These are phyloP conservation scores for Trebouxia sp. DNA, from an alignment of 139 green algal genomes.

Conservation along the genomic window DNA sequence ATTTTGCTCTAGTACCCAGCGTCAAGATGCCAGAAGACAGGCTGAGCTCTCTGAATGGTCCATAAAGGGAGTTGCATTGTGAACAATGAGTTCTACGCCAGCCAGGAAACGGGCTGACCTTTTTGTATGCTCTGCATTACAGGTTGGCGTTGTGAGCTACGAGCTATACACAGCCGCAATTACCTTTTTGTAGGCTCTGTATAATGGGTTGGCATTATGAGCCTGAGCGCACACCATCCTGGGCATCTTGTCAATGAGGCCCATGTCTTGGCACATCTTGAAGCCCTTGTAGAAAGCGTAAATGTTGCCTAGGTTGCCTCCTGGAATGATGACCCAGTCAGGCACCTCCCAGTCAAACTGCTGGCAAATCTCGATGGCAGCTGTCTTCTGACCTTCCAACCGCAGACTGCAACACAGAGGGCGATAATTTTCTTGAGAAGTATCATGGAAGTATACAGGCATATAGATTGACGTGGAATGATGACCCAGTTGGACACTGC, in stretches of 20 bases:
- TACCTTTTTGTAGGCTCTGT: slow-evolving; percentile 83
- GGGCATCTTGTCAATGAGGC: slow-evolving; percentile 88
- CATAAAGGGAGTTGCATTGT: too few relatives aligned
- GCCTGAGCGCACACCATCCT: slow-evolving; percentile 93
- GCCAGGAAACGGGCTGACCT: slow-evolving; percentile 34
- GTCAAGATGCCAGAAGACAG: too few relatives aligned
- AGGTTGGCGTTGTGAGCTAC: slow-evolving; percentile 94
- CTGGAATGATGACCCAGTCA: slow-evolving; percentile 98
- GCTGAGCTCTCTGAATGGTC: too few relatives aligned
- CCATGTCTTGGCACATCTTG: slow-evolving; percentile 91
- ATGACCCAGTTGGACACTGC: slow-evolving; percentile 98
- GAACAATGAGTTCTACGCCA: too few relatives aligned
- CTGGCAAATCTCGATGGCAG: slow-evolving; percentile 99
- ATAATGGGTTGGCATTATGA: slow-evolving; percentile 98
- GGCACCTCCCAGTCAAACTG: slow-evolving; percentile 99
- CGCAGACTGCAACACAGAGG: slow-evolving; percentile 61
- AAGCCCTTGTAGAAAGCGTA: slow-evolving; percentile 99
- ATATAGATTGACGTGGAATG: too few relatives aligned
- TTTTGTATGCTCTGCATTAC: slow-evolving; percentile 92
- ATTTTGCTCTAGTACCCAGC: too few relatives aligned
- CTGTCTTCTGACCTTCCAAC: slow-evolving; percentile 99
- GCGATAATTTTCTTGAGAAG: too few relatives aligned
- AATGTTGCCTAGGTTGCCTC: slow-evolving; percentile 99
- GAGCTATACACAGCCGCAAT: neutral
- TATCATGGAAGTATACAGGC: too few relatives aligned